Base-by-base conservation (phyloP, 2,329 filamentous ascomycete genomes). In the Clonostachys chloroleuca region DNA sequence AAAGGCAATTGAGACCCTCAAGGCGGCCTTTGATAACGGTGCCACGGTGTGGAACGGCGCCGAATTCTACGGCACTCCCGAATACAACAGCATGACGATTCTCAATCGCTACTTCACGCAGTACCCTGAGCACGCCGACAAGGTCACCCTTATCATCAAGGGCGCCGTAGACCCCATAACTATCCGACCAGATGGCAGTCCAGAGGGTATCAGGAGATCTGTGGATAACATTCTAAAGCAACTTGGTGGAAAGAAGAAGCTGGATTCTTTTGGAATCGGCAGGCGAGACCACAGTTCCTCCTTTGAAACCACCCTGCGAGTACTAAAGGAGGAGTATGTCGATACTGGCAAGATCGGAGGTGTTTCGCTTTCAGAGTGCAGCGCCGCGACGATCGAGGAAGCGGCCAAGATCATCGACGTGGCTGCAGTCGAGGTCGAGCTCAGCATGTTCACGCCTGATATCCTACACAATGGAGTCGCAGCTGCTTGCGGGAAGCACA, bases 91-190 rank as follows among this genome's bases (percentile, higher is more conserved):
- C 56, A 80, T 84, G 56, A 74, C 77, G 34, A 64, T 87, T 10
- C 64, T 87, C 33, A 74, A 79, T 50, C 68, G 72, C 30, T 87
- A 87, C 65, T 85, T 87, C 57, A 71, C 71, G 33, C 73, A 75
- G 50, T 78, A 86, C 58, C 83, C 84, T 2, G 78, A 83, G 51
- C 78, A 86, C 52, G 81, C 82, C 8, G 68, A 75, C 44, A 80
- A 81, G 57, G 71, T 87, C 12, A 71, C 84, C 12, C 63, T 87
- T 42, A 75, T 73, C 55, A 74, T 87, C 58, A 87, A 87, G 65
- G 83, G 83, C 30, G 78, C 72, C 8, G 36, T 69, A 34, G 59
- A 73, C 41, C 49, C 62, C 3, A 53, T 59, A 6, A 61, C 54
- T 9, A 54, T 70, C 37, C 47, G 45, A 2, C 70, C 75, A 1